Evolutionary conservation across 768 basidiomycete genomes (phyloP).

Genomic region (Mycena metata): DNA sequence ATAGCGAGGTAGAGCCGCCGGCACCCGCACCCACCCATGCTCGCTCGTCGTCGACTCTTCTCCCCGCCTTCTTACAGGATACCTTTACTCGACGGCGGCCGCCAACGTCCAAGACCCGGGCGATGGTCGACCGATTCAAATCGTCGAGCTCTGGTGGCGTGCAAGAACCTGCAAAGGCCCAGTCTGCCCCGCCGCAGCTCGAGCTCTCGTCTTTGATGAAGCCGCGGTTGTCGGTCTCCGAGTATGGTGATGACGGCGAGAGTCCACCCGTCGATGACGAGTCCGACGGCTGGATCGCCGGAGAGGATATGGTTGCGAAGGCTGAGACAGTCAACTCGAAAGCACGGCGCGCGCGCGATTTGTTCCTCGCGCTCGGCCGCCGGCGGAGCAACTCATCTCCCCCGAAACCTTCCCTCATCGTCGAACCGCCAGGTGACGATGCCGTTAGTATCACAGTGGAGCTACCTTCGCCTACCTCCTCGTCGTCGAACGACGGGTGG

Average conservation of each 20-base stretch:
- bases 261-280: conserved; percentile 56
- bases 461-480: conserved; percentile 45
- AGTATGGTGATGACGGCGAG: conserved; percentile 53
- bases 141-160: conserved; percentile 41
- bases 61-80: conserved; percentile 66
- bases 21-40: conserved; percentile 47
- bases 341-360: conserved; percentile 56
- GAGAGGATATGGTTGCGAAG: conserved; percentile 41
- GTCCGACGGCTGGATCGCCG: conserved; percentile 61
- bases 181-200: conserved; percentile 15
- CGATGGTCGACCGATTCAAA: conserved; percentile 70
- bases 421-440: conserved; percentile 32
- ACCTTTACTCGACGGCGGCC: conserved; percentile 52
- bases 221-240: conserved; percentile 55
- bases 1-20: conserved; percentile 56
- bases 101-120: conserved; percentile 67
- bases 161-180: conserved; percentile 14
- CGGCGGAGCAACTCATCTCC: conserved; percentile 57
- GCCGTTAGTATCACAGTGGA: conserved; percentile 24
- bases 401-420: conserved; percentile 41
- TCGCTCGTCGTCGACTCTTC: conserved; percentile 50
- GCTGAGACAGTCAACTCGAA: conserved; percentile 46
- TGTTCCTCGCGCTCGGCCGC: conserved; percentile 57
- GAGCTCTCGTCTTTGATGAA: conserved; percentile 42
- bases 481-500: conserved; percentile 54